Evolutionary conservation across 176 grass and related monocot species (phyloP).

Genomic region (Guadua angustifolia): DNA sequence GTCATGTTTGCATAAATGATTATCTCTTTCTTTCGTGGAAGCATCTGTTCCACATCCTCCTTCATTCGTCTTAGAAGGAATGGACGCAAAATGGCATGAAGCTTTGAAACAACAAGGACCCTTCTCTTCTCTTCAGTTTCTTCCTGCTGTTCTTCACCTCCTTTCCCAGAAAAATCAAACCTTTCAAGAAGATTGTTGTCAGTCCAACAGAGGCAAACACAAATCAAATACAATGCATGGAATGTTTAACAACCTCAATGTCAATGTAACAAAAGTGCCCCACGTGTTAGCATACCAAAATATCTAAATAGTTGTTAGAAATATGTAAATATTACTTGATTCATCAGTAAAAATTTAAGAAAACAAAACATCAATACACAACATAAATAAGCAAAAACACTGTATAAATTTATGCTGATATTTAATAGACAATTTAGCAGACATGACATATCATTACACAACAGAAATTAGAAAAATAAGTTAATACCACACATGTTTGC

Average conservation of each 20-base stretch:
- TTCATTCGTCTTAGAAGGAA: conserved; percentile 97
- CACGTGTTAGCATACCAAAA: background rate
- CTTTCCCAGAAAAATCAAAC: conserved; percentile 87
- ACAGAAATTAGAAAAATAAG: background rate
- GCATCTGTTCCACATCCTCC: conserved; percentile 88
- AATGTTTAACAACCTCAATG: background rate
- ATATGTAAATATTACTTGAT: conserved; percentile 9
- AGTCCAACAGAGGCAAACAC: conserved; percentile 9
- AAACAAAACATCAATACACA: background rate
- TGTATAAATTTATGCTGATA: background rate
- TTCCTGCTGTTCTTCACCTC: conserved; percentile 59
- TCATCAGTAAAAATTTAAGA: background rate
- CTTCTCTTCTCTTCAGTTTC: conserved; percentile 84
- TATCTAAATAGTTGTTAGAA: background rate
- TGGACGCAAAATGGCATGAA: conserved; percentile 91
- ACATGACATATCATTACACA: conserved; percentile 18
- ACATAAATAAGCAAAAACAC: conserved; percentile 16
- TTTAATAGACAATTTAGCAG: background rate
- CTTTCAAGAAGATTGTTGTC: conserved; percentile 46
- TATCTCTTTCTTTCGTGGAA: conserved; percentile 96
- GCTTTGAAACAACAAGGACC: conserved; percentile 79
- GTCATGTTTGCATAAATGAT: conserved; percentile 98
- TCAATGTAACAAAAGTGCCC: background rate
- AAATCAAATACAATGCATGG: conserved; percentile 20
- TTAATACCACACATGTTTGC: background rate